phyloP scores from a whole-genome alignment of 1,139 yeast species.

The Insectozyma bohioensis region DNA sequence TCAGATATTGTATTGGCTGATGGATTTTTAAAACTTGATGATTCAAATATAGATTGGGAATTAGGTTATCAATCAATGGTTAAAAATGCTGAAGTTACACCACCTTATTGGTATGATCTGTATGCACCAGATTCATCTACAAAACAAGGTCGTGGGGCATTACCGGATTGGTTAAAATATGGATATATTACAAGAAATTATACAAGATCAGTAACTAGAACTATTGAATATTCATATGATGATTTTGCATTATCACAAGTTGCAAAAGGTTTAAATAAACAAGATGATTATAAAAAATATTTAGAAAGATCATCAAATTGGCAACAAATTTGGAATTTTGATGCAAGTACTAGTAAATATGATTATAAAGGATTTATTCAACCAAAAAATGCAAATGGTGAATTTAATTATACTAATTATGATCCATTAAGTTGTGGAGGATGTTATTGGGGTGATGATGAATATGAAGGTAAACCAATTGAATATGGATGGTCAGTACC shows the following conservation, averaged over 20 bases:
- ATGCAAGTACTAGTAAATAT: conserved; percentile 20
- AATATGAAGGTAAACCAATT: conserved; percentile 64
- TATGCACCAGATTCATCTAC: conserved; percentile 29
- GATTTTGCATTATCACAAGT: conserved; percentile 36
- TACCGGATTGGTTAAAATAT: conserved; percentile 29
- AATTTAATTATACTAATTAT: conserved; percentile 23
- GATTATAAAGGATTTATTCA: conserved; percentile 33
- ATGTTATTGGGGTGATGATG: conserved; percentile 51
- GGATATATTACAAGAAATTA: conserved; percentile 31
- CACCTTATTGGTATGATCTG: conserved; percentile 26
- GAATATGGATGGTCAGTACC: conserved; percentile 50
- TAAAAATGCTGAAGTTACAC: conserved; percentile 35
- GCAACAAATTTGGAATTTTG: conserved; percentile 37
- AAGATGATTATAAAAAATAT: conserved; percentile 26
- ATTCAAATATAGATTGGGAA: conserved; percentile 27
- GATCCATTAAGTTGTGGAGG: conserved; percentile 30
- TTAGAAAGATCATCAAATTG: conserved; percentile 34
- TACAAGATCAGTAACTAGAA: conserved; percentile 35
- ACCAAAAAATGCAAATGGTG: conserved; percentile 31
- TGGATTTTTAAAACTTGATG: conserved; percentile 32
- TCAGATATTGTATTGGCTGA: conserved; percentile 42
- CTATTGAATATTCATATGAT: conserved; percentile 39
- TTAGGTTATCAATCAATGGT: conserved; percentile 35
- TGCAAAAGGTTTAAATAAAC: conserved; percentile 29
- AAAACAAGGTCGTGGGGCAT: conserved; percentile 32